These are phyloP conservation scores for Solanum hybrid DNA, from an alignment of 305 asterid genomes.

Conservation along the genomic window DNA sequence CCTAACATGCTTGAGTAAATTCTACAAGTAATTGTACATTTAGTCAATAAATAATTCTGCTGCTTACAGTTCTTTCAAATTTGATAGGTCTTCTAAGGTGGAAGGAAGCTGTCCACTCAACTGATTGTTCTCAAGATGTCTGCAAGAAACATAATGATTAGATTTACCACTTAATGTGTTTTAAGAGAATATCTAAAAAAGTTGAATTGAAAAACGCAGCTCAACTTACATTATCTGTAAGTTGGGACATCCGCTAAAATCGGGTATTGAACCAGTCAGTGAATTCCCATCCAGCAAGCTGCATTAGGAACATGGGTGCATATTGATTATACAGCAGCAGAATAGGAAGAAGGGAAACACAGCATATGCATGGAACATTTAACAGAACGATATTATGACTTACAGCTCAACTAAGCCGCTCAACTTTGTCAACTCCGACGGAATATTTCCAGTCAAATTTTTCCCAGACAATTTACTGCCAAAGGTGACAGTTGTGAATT, in stretches of 20 bases:
- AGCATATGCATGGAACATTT: neutral
- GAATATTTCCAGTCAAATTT: slow-evolving; percentile 68
- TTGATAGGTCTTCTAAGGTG: slow-evolving; percentile 52
- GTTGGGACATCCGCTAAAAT: slow-evolving; percentile 86
- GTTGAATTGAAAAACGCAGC: slow-evolving; percentile 1
- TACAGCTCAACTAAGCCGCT: slow-evolving; percentile 59
- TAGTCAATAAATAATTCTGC: slow-evolving; percentile 8
- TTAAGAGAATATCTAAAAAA: slow-evolving; percentile 2
- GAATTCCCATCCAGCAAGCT: slow-evolving; percentile 94
- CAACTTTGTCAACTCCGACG: slow-evolving; percentile 54
- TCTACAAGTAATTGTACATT: neutral
- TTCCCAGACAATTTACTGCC: slow-evolving; percentile 71
- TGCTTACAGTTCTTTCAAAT: slow-evolving; percentile 83
- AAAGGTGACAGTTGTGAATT: slow-evolving; percentile 7
- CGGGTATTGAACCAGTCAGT: slow-evolving; percentile 78
- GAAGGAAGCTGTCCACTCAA: slow-evolving; percentile 71
- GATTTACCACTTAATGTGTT: neutral
- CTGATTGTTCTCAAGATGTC: slow-evolving; percentile 81
- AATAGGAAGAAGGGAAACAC: neutral
- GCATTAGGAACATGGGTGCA: slow-evolving; percentile 20
- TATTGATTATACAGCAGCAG: neutral
- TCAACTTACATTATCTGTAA: slow-evolving; percentile 55
- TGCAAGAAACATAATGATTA: slow-evolving; percentile 26
- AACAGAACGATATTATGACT: slow-evolving; percentile 14
- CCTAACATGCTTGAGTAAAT: neutral